A percentile compares a stretch with the other conserved stretches of the same genome.
These are phyloP conservation scores for Leptomonas pyrrhocoris DNA, from an alignment of 208 protist genomes.

Conservation along the genomic window DNA sequence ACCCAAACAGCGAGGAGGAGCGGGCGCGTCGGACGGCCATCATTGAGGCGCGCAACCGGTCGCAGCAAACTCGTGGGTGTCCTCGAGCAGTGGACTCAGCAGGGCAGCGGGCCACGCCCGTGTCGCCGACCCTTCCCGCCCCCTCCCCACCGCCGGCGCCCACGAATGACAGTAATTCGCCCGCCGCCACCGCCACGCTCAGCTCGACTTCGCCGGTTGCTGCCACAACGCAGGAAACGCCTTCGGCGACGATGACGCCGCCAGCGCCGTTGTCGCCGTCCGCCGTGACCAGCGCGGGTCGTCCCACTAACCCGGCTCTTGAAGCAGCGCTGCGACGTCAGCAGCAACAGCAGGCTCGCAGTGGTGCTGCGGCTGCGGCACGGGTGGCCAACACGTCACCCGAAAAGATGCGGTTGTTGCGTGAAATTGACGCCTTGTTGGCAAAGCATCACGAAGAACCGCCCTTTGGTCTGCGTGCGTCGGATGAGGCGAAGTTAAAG, in stretches of 20 bases:
- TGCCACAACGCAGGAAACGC: not conserved
- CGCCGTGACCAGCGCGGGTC: not conserved
- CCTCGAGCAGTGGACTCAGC: slow-evolving; percentile 6
- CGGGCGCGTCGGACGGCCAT: slow-evolving; percentile 40
- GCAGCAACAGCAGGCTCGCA: slow-evolving; percentile 40
- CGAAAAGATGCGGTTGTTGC: slow-evolving; percentile 62
- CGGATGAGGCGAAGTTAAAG: slow-evolving; percentile 66
- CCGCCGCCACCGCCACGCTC: not conserved
- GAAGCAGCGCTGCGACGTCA: slow-evolving; percentile 79
- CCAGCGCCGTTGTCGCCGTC: not conserved
- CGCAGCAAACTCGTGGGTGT: slow-evolving; percentile 31
- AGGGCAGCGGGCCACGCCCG: not conserved
- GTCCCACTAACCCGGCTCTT: slow-evolving; percentile 53
- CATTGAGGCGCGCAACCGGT: slow-evolving; percentile 49
- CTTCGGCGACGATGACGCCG: not conserved
- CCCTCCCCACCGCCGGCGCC: not conserved
- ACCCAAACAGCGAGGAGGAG: slow-evolving; percentile 44
- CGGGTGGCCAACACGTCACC: slow-evolving; percentile 30
- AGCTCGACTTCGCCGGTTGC: not conserved
- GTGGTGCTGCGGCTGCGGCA: not conserved
- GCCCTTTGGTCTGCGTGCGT: slow-evolving; percentile 76
- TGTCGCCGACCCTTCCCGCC: not conserved
- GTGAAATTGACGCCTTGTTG: slow-evolving; percentile 61
- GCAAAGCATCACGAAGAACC: slow-evolving; percentile 44
- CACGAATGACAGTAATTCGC: not conserved